These are phyloP conservation scores for Nymphaea colorata DNA, from an alignment of 164 flowering plant genomes.

Conservation along the genomic window DNA sequence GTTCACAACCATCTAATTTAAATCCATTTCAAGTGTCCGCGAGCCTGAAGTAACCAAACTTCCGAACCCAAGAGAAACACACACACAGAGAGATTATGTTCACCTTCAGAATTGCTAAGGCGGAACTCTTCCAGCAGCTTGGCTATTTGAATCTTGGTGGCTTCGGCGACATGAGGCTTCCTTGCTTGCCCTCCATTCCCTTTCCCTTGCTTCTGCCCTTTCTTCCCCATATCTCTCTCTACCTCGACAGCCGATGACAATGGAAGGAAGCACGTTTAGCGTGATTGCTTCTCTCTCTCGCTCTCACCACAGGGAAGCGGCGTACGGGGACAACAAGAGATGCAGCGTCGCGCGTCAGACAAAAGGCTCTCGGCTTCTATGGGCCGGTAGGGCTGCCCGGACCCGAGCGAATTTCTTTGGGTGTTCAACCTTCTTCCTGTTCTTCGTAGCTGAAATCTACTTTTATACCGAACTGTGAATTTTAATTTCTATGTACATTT, in stretches of 20 bases:
- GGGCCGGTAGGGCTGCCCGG: no score
- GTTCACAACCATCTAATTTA: background rate
- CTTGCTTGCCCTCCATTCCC: constrained; percentile 2
- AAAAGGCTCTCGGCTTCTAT: no score
- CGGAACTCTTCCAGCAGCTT: constrained; percentile 21
- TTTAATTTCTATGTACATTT: no score
- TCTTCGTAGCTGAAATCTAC: no score
- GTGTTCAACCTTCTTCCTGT: no score
- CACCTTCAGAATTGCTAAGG: constrained; percentile 14
- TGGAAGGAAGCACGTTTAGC: background rate
- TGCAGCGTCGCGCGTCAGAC: no score
- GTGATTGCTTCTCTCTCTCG: background rate
- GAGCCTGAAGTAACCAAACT: background rate
- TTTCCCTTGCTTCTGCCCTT: constrained; percentile 8
- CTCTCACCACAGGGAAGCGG: no score
- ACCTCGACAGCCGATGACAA: background rate
- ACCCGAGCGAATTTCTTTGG: no score
- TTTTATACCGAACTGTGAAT: no score
- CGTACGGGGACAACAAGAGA: no score
- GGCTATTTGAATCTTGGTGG: constrained; percentile 22
- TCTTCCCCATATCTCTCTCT: constrained; percentile 10
- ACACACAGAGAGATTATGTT: background rate
- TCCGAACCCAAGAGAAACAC: background rate
- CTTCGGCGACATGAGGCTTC: constrained; percentile 14
- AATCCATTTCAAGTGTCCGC: background rate